Base-by-base conservation (phyloP, 2,329 filamentous ascomycete genomes). In the Colletotrichum phormii region DNA sequence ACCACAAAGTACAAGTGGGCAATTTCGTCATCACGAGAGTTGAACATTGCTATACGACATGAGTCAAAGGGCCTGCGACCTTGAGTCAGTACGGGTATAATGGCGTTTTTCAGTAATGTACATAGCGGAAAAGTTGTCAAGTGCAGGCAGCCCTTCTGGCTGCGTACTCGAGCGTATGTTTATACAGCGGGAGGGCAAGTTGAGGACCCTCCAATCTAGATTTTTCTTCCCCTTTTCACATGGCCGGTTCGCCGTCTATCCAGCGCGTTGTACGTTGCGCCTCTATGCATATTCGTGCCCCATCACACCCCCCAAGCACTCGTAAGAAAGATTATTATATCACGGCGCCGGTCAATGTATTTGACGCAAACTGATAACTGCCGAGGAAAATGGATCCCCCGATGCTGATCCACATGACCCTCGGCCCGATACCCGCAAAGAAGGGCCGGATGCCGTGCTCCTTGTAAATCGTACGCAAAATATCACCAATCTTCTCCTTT, bases 381-480 rank as follows among this genome's bases (percentile, higher is more conserved):
- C 96, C 97, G 79, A 98, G 82, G 84, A 99, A 99, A 42, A 99
- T 95, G 12, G 96, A 95, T 1, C 97, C 97, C 3, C 97, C 97
- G 69, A 94, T 93, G 76, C 94, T 97, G 80, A 99, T 99, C 95
- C 97, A 98, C 74, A 94, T 92, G 11, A 98, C 92, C 65, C 97
- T 88, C 1, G 97, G 97, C 18, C 93, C 95, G 58, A 92, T 88
- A 1, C 93, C 94, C 1, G 91, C 89, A 78, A 95, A 95, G 82
- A 95, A 95, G 0, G 92, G 91, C 73, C 87, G 83, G 5, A 90
- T 80, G 1, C 94, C 93, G 74, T 91, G 89, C 67, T 92, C 88
- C 61, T 83, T 84, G 79, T 91, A 84, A 71, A 98, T 93, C 24
- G 87, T 84, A 64, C 84, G 85, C 75, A 96, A 85, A 73, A 98